phyloP scores from a whole-genome alignment of 2,329 filamentous ascomycete species.

The Colletotrichum sp. region DNA sequence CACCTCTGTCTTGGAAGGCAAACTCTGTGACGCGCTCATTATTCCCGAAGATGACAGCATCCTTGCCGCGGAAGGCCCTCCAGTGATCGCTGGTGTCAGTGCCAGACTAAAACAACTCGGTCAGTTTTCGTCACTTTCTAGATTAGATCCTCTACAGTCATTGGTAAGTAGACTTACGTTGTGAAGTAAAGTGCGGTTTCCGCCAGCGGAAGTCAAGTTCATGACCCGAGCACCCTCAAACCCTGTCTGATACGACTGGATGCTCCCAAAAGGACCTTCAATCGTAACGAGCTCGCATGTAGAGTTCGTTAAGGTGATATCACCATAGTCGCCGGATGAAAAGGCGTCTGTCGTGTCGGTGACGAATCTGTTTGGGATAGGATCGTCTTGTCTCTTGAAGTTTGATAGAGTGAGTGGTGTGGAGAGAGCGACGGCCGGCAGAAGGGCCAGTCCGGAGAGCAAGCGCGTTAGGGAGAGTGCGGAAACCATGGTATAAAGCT shows the following conservation, averaged over 20 bases:
- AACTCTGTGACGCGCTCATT: neutral
- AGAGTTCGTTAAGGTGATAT: neutral
- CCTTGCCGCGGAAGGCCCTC: neutral
- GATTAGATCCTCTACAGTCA: neutral
- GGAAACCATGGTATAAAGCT: neutral
- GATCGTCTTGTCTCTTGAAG: neutral
- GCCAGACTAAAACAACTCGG: neutral
- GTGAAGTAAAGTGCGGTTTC: neutral
- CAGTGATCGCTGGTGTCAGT: neutral
- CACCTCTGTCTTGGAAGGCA: neutral
- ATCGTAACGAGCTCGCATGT: neutral
- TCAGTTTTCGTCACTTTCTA: neutral
- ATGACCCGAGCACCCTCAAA: neutral
- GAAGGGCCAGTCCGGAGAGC: neutral
- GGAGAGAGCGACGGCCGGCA: neutral
- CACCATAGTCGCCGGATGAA: neutral
- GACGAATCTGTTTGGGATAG: neutral
- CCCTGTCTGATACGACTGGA: neutral
- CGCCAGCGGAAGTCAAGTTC: neutral
- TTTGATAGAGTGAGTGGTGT: neutral
- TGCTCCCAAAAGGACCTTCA: neutral
- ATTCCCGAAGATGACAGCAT: neutral
- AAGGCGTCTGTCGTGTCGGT: neutral
- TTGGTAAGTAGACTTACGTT: neutral
- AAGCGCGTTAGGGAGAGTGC: neutral